Evolutionary conservation across 805 yeast genomes (phyloP).

Genomic region (Metschnikowia amazonensis): DNA sequence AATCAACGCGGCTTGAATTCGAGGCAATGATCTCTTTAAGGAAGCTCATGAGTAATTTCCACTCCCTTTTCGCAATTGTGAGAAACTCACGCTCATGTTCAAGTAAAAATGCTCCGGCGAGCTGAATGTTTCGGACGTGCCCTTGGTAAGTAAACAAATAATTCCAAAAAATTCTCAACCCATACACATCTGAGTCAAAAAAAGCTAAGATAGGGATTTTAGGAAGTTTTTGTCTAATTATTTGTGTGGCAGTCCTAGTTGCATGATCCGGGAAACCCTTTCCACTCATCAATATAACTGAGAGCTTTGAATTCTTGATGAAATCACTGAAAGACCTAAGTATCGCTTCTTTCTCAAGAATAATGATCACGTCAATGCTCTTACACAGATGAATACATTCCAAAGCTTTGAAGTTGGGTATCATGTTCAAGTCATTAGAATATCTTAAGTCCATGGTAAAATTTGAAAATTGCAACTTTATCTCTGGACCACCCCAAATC

Average conservation of each 20-base stretch:
- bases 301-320: slow-evolving; percentile 6
- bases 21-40: slow-evolving; percentile 5
- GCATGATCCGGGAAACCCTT: slow-evolving; percentile 19
- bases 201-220: slow-evolving; percentile 11
- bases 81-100: slow-evolving; percentile 15
- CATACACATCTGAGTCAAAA: slow-evolving; percentile 20
- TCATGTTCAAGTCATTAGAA: slow-evolving; percentile 2
- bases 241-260: slow-evolving; percentile 11
- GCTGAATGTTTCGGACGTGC: neutral
- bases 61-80: slow-evolving; percentile 14
- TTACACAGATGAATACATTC: neutral
- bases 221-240: slow-evolving; percentile 2
- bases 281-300: slow-evolving; percentile 13
- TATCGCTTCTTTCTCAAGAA: slow-evolving; percentile 41
- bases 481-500: slow-evolving; percentile 12
- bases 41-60: slow-evolving; percentile 12
- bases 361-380: slow-evolving; percentile 17
- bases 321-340: slow-evolving; percentile 31
- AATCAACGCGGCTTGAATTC: neutral
- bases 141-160: slow-evolving; percentile 8
- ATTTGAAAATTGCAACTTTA: slow-evolving; percentile 4
- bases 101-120: slow-evolving; percentile 16
- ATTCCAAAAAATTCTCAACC: slow-evolving; percentile 16
- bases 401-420: slow-evolving; percentile 3
- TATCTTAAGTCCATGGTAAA: slow-evolving; percentile 1